Evolutionary conservation across 176 grass and related monocot species (phyloP).

Genomic region (Triticum turgidum): DNA sequence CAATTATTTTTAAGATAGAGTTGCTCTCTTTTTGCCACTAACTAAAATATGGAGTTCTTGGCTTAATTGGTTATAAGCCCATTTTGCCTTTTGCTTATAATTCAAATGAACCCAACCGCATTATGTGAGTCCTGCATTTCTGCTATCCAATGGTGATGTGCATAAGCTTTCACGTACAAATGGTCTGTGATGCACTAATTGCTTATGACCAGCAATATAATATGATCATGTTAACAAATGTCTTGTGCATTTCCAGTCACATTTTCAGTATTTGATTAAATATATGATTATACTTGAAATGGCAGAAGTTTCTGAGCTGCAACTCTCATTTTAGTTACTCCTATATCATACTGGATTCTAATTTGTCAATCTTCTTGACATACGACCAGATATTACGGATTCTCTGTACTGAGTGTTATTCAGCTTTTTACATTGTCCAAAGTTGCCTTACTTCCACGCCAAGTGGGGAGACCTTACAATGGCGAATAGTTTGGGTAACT

Average conservation of each 20-base stretch:
- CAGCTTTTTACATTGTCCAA: neutral
- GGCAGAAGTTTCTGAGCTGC: neutral
- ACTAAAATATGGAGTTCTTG: neutral
- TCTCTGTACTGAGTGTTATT: neutral
- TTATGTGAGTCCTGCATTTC: neutral
- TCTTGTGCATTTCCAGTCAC: neutral
- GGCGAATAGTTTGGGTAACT: conserved; percentile 5
- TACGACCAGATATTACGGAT: neutral
- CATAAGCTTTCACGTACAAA: neutral
- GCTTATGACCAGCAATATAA: conserved; percentile 10
- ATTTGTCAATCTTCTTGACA: conserved; percentile 12
- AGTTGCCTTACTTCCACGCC: conserved; percentile 2
- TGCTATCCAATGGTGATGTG: neutral
- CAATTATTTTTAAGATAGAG: neutral
- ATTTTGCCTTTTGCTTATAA: neutral
- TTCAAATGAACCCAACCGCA: neutral
- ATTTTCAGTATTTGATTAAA: neutral
- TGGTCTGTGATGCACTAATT: neutral
- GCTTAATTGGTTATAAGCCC: neutral
- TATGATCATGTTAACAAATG: neutral
- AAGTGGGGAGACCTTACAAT: neutral
- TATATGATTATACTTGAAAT: neutral
- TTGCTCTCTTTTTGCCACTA: neutral
- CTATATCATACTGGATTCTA: neutral
- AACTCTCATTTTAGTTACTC: neutral